These are phyloP conservation scores for Mortierella sp. DNA, from an alignment of 371 early-diverging fungal genomes.

Conservation along the genomic window DNA sequence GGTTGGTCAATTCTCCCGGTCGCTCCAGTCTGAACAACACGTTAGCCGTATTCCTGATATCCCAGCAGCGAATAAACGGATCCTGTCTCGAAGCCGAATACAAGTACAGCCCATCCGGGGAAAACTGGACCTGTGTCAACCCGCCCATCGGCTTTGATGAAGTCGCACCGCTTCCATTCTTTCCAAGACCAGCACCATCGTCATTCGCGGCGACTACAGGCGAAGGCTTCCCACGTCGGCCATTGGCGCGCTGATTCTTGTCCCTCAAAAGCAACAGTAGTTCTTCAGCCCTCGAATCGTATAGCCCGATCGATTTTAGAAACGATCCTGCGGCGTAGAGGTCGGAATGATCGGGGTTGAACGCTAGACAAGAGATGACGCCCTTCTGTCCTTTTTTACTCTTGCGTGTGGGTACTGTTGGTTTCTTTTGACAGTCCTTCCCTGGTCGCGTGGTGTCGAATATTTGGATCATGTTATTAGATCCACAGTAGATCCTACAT, in stretches of 20 bases:
- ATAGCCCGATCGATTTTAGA: constrained; percentile 73
- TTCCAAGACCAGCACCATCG: too few species aligned
- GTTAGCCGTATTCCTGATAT: constrained; percentile 76
- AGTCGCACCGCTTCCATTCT: background rate
- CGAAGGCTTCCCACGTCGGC: background rate
- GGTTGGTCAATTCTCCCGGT: constrained; percentile 71
- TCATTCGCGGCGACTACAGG: background rate
- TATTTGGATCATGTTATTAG: constrained; percentile 78
- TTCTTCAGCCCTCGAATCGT: constrained; percentile 69
- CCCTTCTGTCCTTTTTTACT: constrained; percentile 79
- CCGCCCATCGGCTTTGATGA: constrained; percentile 43
- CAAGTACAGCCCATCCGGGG: constrained; percentile 70
- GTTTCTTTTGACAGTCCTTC: constrained; percentile 58
- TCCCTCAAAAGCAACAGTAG: constrained; percentile 66
- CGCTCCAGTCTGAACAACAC: constrained; percentile 66
- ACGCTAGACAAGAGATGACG: constrained; percentile 75
- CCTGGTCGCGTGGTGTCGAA: constrained; percentile 76
- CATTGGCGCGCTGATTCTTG: constrained; percentile 48
- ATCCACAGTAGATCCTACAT: constrained; percentile 75
- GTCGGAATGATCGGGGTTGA: constrained; percentile 74
- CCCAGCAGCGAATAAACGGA: constrained; percentile 74
- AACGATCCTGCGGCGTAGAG: constrained; percentile 81
- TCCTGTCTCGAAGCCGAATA: constrained; percentile 73
- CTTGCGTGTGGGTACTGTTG: constrained; percentile 72
- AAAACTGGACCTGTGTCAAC: constrained; percentile 69